Evolutionary conservation across 257 asterid genomes (phyloP), one percentile per base, ranked within the genome.

Genomic region (Nicotiana paniculata): DNA sequence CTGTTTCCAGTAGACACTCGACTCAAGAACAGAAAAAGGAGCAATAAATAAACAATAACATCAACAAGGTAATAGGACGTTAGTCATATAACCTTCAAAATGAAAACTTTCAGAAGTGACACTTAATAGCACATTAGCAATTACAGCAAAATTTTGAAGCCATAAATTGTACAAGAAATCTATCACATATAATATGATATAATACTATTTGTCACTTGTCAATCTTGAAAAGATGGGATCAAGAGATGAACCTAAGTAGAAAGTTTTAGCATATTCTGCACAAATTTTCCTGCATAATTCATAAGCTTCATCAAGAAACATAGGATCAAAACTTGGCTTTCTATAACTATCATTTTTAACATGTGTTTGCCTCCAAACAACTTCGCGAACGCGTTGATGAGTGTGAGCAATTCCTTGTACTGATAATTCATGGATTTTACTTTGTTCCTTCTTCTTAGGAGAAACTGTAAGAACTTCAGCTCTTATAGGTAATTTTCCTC

Each of bases 191-290:
- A 3, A 51, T 18, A 0, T 11, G 57, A 51, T 51, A 15, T 15
- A 4, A 54, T 54, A 54, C 59, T 54, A 54, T 15, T 54, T 54
- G 21, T 4, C 17, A 54, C n/a, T 24, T 9, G 17, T 10, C 18
- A 51, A 11, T 21, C 3, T 12, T 6, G n/a, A 35, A 53, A 15
- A 24, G 8, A 21, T 80, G 64, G n/a, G 68, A 80, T 65, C 24
- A 35, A 16, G 30, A 76, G 65, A 53, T 24, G 68, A 18, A 93
- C 95, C 96, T 77, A 93, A 84, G 87, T 92, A 93, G 90, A 93
- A 93, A 9, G 98, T 93, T 79, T 92, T 93, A 7, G 98, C 98
- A 88, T 92, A 89, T 87, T 92, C 98, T 48, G 90, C 92, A 88
- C 98, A 93, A 46, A 93, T 85, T n/a, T 89, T 91, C 81, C 88